phyloP scores from a whole-genome alignment of 176 grass and related monocot species.

The Urochloa ruziziensis region DNA sequence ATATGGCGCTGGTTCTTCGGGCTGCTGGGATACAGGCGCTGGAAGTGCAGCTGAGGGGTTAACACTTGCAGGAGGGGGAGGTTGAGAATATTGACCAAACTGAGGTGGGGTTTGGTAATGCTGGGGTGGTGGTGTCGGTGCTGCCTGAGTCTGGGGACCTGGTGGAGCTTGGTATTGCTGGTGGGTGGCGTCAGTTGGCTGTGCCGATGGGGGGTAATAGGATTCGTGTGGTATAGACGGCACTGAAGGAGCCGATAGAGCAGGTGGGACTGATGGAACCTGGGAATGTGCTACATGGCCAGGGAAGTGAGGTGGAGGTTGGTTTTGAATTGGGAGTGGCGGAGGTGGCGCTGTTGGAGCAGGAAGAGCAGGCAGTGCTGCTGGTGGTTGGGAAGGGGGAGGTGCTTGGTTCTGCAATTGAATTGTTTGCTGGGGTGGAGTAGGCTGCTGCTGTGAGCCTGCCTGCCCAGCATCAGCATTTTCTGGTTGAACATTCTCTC shows the following conservation, averaged over 20 bases:
- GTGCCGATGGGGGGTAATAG: conserved; percentile 47
- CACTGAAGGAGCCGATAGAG: conserved; percentile 14
- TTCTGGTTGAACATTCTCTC: conserved; percentile 39
- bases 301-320: conserved; percentile 46
- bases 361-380: conserved; percentile 42
- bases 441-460: conserved; percentile 38
- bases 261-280: conserved; percentile 36
- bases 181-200: conserved; percentile 45
- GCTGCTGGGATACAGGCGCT: conserved; percentile 36
- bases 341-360: conserved; percentile 56
- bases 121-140: conserved; percentile 16
- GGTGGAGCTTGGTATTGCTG: conserved; percentile 61
- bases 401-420: conserved; percentile 42
- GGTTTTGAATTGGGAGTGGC: conserved; percentile 42
- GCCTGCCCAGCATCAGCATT: conserved; percentile 34
- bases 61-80: conserved; percentile 36
- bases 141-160: conserved; percentile 19
- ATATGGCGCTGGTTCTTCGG: conserved; percentile 59
- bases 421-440: conserved; percentile 39
- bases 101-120: conserved; percentile 48
- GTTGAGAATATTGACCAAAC: conserved; percentile 53
- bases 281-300: conserved; percentile 42
- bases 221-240: conserved; percentile 43
- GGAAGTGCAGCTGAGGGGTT: conserved; percentile 43
- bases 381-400: conserved; percentile 31